Evolutionary conservation across 163 green algal genomes (phyloP).

Genomic region (Botryococcus braunii): DNA sequence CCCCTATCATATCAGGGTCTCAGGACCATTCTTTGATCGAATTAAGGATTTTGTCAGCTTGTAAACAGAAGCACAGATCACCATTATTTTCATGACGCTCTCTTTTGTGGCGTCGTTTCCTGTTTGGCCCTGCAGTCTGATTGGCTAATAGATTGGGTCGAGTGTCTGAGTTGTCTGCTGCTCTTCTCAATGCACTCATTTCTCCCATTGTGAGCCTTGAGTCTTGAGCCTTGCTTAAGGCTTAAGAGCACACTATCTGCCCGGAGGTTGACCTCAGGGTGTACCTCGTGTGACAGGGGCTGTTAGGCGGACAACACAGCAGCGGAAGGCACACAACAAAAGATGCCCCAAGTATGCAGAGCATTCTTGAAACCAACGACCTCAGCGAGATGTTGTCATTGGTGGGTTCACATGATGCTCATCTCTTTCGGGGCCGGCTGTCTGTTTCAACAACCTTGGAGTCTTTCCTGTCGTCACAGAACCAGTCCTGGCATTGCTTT

Average conservation of each 20-base stretch:
- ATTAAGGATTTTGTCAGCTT: background rate
- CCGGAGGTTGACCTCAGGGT: too few relatives aligned
- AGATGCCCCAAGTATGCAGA: conserved; percentile 52
- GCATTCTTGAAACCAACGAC: conserved; percentile 78
- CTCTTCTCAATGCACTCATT: background rate
- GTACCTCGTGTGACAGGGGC: background rate
- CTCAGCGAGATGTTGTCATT: conserved; percentile 93
- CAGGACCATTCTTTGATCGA: background rate
- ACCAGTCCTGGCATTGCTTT: too few relatives aligned
- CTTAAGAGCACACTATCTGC: background rate
- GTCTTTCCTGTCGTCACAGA: background rate
- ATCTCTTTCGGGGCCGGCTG: background rate
- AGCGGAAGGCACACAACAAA: conserved; percentile 57
- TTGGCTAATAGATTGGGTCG: background rate
- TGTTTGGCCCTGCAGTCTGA: background rate
- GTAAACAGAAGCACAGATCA: background rate
- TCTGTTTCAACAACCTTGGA: background rate
- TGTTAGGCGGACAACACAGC: conserved; percentile 11
- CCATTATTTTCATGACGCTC: background rate
- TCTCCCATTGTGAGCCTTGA: background rate
- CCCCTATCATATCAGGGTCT: background rate
- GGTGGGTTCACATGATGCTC: conserved; percentile 29
- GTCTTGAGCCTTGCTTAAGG: background rate
- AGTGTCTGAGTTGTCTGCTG: background rate
- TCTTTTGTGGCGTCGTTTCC: background rate